phyloP scores from a whole-genome alignment of 1,284 basidiomycete species.

The Moesziomyces globuligerus region DNA sequence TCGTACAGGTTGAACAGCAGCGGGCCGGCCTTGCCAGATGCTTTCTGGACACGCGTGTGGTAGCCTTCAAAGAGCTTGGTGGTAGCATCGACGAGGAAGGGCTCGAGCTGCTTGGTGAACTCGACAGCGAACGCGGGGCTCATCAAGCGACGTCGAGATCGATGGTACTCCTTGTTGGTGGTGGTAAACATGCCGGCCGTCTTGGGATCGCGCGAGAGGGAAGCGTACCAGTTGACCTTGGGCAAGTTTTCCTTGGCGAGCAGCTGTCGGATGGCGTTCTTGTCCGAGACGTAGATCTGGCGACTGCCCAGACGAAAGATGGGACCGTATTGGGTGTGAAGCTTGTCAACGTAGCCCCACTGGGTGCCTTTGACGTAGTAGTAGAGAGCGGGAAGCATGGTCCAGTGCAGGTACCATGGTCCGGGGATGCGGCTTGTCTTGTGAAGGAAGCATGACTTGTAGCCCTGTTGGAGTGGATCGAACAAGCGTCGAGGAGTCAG shows the following conservation, averaged over 20 bases:
- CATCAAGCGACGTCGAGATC: conserved; percentile 7
- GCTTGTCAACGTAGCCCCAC: conserved; percentile 15
- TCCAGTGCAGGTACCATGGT: conserved; percentile 12
- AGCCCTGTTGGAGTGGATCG: conserved; percentile 9
- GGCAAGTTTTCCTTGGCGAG: conserved; percentile 17
- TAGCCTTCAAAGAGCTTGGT: conserved; percentile 12
- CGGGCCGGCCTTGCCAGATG: background rate
- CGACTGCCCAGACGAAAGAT: conserved; percentile 13
- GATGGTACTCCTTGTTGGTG: conserved; percentile 21
- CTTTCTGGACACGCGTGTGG: conserved; percentile 1
- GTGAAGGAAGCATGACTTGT: conserved; percentile 10
- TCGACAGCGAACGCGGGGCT: conserved; percentile 13
- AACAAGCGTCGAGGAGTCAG: too few species aligned
- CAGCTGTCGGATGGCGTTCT: conserved; percentile 10
- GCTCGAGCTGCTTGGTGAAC: conserved; percentile 12
- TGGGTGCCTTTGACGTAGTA: conserved; percentile 12
- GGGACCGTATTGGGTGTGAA: conserved; percentile 10
- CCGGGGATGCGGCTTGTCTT: conserved; percentile 8
- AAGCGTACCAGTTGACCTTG: conserved; percentile 18
- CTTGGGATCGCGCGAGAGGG: conserved; percentile 13
- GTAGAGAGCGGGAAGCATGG: conserved; percentile 11
- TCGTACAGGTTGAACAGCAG: conserved; percentile 11
- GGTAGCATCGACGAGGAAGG: conserved; percentile 11
- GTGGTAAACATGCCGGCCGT: conserved; percentile 19
- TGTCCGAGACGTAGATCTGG: conserved; percentile 22